phyloP scores from a whole-genome alignment of 495 filamentous ascomycete species.

The Penicillium malachiteum region DNA sequence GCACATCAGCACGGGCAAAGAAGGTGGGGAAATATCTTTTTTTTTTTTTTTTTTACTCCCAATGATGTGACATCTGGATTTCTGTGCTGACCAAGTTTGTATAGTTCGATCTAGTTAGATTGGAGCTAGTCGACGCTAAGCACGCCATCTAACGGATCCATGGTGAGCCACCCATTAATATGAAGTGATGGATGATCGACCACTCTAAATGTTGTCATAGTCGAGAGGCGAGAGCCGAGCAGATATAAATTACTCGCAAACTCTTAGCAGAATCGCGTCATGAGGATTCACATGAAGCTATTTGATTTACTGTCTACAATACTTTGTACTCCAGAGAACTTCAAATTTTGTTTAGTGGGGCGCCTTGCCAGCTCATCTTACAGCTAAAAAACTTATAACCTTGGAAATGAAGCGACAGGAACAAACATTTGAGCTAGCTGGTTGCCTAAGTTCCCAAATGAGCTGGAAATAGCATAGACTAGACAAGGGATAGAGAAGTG shows the following conservation, averaged over 20 bases:
- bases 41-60: too few relatives aligned
- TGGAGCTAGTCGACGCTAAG: conserved; percentile 3
- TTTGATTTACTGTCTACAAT: too few relatives aligned
- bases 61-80: not conserved
- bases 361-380: too few relatives aligned
- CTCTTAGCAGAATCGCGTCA: conserved; percentile 10
- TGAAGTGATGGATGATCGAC: not conserved
- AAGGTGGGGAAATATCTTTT: not conserved
- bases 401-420: too few relatives aligned
- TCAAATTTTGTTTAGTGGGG: too few relatives aligned
- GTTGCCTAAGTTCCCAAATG: too few relatives aligned
- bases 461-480: too few relatives aligned
- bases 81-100: not conserved
- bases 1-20: conserved; percentile 5
- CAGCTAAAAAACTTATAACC: too few relatives aligned
- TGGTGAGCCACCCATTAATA: conserved; percentile 2
- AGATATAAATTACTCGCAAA: conserved; percentile 1
- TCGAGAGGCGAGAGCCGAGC: conserved; percentile 24
- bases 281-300: conserved; percentile 5
- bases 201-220: not conserved
- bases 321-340: too few relatives aligned
- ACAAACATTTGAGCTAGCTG: too few relatives aligned
- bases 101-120: not conserved
- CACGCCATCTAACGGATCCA: conserved; percentile 12
- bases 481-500: too few relatives aligned